Percentiles rank a stretch among this genome's conserved stretches.
phyloP scores from a whole-genome alignment of 495 filamentous ascomycete species.

The Pseudotulostoma volvatum region DNA sequence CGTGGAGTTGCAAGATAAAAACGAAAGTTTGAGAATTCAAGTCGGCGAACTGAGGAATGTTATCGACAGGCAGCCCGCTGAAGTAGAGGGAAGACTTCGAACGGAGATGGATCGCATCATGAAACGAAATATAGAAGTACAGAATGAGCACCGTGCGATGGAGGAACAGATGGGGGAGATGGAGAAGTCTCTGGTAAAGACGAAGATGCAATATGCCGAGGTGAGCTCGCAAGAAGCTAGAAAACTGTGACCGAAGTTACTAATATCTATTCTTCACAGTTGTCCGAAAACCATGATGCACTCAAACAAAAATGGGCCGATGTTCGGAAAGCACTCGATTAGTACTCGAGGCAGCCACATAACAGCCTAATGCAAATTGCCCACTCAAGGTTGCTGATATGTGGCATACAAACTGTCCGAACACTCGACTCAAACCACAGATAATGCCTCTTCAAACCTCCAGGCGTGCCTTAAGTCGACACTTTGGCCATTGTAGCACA shows the following conservation, averaged over 20 bases:
- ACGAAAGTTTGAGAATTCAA: slow-evolving; percentile 69
- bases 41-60: slow-evolving; percentile 67
- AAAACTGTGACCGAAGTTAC: background rate
- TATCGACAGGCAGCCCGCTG: slow-evolving; percentile 74
- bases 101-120: slow-evolving; percentile 85
- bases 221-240: slow-evolving; percentile 28
- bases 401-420: too few relatives aligned
- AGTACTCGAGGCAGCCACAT: too few relatives aligned
- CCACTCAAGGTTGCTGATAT: too few relatives aligned
- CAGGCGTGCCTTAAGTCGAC: too few relatives aligned
- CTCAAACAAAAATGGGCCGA: slow-evolving; percentile 70
- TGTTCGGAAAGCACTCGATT: slow-evolving; percentile 49
- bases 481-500: too few relatives aligned
- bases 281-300: slow-evolving; percentile 54
- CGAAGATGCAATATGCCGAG: slow-evolving; percentile 91
- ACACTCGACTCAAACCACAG: too few relatives aligned
- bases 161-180: slow-evolving; percentile 88
- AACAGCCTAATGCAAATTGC: too few relatives aligned
- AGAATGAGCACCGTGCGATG: slow-evolving; percentile 77
- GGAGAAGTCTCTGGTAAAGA: slow-evolving; percentile 82
- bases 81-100: slow-evolving; percentile 69
- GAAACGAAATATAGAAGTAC: slow-evolving; percentile 82
- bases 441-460: too few relatives aligned
- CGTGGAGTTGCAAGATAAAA: slow-evolving; percentile 71
- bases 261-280: slow-evolving; percentile 7